Base-by-base conservation (phyloP, 1,139 yeast species). In the Candida anutae region DNA sequence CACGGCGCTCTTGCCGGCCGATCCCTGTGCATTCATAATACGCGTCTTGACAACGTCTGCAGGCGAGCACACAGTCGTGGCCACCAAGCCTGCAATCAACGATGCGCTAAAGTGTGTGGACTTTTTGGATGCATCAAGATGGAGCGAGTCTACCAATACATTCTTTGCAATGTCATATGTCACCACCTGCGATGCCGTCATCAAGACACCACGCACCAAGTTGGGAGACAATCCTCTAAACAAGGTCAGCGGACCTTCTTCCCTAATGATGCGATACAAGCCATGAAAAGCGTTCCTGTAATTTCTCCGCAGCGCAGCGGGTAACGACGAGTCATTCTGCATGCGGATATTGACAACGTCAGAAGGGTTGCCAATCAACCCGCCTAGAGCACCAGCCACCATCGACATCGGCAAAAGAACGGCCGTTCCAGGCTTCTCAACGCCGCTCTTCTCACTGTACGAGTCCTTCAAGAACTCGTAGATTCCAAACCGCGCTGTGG, bases 151-250 rank as follows among this genome's bases (percentile, higher is more conserved):
- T 10, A 82, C 81, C 31, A 84, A 58, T 24, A 75, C 38, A 15
- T 58, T 58, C 52, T 85, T 85, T 29, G 85, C 79, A 28, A 78
- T 62, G 51, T 85, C 95, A 45, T 85, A 85, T 1, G 94, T 80
- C 3, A 84, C 95, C 31, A 84, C 93, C 51, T 85, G 95, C 3
- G 93, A 78, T 1, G 94, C 88, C 0, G 95, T 85, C 95, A 85
- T 85, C 33, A 85, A 62, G 6, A 83, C 73, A 13, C 94, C 95
- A 46, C 95, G 68, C 3, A 77, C 68, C 43, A 83, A 66, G 47
- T 85, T 85, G 15, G 95, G 94, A 15, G 68, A 68, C 37, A 82
- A 60, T 1, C 95, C 95, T 37, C 90, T 66, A 46, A 80, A 77
- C 34, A 82, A 57, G 2, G 85, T 62, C n/a, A 45, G 32, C 2